Percentiles rank a stretch among this genome's conserved stretches.
These are phyloP conservation scores for Kurtzmaniella quercitrusa DNA, from an alignment of 1,139 yeast species.

Conservation along the genomic window DNA sequence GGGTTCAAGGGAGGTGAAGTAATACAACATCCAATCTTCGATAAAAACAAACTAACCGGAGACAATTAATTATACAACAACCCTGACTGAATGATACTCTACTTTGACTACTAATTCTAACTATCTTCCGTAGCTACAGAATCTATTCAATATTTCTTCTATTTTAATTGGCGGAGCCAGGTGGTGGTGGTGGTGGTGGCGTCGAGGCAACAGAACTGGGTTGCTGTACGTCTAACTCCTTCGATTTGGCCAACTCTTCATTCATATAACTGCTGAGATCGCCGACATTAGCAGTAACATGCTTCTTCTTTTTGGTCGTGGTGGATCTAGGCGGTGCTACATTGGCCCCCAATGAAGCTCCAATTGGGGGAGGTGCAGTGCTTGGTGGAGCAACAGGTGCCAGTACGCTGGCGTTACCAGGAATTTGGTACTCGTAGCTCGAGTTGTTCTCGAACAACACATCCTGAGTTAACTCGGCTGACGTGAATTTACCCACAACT, in stretches of 20 bases:
- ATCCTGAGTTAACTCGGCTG: slow-evolving; percentile 30
- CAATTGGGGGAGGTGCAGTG: slow-evolving; percentile 1
- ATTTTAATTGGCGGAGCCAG: neutral
- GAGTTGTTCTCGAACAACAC: slow-evolving; percentile 31
- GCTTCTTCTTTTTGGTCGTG: slow-evolving; percentile 25
- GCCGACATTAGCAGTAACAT: slow-evolving; percentile 16
- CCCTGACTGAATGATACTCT: no score
- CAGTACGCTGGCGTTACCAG: slow-evolving; percentile 4
- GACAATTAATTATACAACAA: neutral
- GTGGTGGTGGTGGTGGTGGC: slow-evolving; percentile 34
- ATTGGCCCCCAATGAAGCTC: slow-evolving; percentile 1
- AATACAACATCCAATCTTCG: no score
- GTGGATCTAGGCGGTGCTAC: slow-evolving; percentile 21
- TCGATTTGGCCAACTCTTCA: slow-evolving; percentile 43
- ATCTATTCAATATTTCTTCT: no score
- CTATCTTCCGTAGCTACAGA: no score
- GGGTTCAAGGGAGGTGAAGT: no score
- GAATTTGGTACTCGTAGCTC: slow-evolving; percentile 11
- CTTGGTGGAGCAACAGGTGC: slow-evolving; percentile 12
- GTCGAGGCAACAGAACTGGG: slow-evolving; percentile 8
- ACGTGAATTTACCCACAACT: slow-evolving; percentile 48
- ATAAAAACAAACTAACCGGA: no score
- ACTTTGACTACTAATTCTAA: no score
- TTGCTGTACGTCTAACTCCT: slow-evolving; percentile 25
- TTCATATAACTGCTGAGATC: slow-evolving; percentile 42